Evolutionary conservation across 1,139 yeast genomes (phyloP), one percentile per base, ranked within the genome.

Genomic region (Geotrichum carabidarum): DNA sequence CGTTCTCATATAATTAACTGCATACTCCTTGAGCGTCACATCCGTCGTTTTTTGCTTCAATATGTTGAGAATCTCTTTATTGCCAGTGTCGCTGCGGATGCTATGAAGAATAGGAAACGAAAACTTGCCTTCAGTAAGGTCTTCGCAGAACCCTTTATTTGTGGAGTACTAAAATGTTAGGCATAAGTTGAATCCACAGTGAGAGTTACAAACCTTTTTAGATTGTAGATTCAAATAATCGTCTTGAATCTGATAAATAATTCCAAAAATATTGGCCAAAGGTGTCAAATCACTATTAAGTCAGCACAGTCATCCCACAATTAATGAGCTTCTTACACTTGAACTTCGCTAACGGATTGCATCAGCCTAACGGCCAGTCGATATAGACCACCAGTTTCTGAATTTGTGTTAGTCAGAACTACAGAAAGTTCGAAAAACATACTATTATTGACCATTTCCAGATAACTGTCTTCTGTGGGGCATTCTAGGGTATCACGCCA

Each of bases 61-160:
- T 31, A 79, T 77, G 58, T 70, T 70, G 46, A 72, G 60, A 14
- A 77, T 67, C 57, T 75, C 76, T 38, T 71, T 70, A 53, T 74
- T 72, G 12, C 64, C 58, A 6, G 68, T 62, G 48, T 71, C 72
- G 17, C 63, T 62, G 14, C 74, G 64, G 5, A 84, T 69, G 15
- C 83, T 79, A 68, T 87, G 94, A 37, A 89, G 78, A 7, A 90
- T 82, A 0, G 96, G 96, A 59, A 87, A 84, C 0, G 95, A 85
- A 57, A 86, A 79, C 69, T 90, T 91, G 0, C 97, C 97, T 68
- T 90, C 97, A 0, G 90, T 80, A 41, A 90, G 76, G 65, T 90
- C 97, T 63, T 90, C 96, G 52, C 95, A 89, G 54, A 78, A 81
- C 0, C 96, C 96, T 68, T 90, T 89, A 74, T 83, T 81, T 37